Evolutionary conservation across 225 moss, liverwort and hornwort species (phyloP).

Genomic region (Physcomitrellopsis africana): DNA sequence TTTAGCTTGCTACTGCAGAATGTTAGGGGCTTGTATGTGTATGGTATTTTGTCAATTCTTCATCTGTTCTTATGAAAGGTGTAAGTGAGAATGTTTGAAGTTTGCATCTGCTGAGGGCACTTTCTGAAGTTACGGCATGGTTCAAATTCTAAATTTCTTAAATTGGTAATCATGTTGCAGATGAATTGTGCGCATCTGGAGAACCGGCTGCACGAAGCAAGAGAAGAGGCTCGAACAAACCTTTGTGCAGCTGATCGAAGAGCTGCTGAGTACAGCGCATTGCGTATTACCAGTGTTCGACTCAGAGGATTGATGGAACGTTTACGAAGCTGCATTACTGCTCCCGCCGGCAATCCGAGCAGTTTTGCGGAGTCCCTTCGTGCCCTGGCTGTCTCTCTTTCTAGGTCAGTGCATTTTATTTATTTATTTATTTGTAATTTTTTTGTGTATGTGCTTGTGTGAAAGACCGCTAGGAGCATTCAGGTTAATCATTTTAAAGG

Average conservation of each 20-base stretch:
- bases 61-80: not conserved
- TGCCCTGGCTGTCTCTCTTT: constrained; percentile 77
- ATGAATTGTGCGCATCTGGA: constrained; percentile 97
- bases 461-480: too few species aligned
- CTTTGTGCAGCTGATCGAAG: constrained; percentile 95
- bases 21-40: not conserved
- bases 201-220: constrained; percentile 93
- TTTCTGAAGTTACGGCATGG: not conserved
- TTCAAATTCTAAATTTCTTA: not conserved
- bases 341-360: constrained; percentile 64
- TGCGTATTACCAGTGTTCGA: constrained; percentile 90
- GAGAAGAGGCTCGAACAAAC: constrained; percentile 90
- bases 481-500: too few species aligned
- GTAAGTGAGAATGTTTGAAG: not conserved
- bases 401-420: constrained; percentile 44
- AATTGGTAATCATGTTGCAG: constrained; percentile 31
- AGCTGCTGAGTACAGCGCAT: constrained; percentile 76
- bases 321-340: constrained; percentile 76
- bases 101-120: not conserved
- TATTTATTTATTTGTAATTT: too few species aligned
- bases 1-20: not conserved
- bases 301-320: constrained; percentile 92
- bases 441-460: too few species aligned
- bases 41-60: not conserved
- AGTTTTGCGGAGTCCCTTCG: constrained; percentile 86